Conservation (phyloP, 352 stramenopile genomes). For the Globisporangium echinulatum region DNA sequence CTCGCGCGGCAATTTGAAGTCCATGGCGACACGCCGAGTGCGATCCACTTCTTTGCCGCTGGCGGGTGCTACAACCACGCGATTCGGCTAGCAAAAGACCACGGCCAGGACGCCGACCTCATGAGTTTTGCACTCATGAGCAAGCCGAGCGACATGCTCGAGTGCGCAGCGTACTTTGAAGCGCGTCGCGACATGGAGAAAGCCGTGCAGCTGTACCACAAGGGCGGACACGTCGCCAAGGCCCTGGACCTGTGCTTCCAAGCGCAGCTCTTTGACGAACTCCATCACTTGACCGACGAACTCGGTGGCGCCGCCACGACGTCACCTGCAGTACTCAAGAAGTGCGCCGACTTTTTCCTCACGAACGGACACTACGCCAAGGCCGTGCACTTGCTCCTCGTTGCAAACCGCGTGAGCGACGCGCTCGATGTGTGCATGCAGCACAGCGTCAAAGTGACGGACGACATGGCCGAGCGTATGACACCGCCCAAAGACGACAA, state of each 20-base stretch:
- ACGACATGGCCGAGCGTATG: slow-evolving; percentile 91
- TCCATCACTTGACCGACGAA: slow-evolving; percentile 83
- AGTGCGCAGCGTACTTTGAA: slow-evolving; percentile 91
- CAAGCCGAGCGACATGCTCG: slow-evolving; percentile 80
- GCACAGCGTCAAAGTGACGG: slow-evolving; percentile 86
- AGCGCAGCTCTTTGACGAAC: slow-evolving; percentile 82
- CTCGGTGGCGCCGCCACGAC: slow-evolving; percentile 53
- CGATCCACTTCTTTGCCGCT: slow-evolving; percentile 89
- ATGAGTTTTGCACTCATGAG: slow-evolving; percentile 91
- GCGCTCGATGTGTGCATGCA: slow-evolving; percentile 89
- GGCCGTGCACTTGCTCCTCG: slow-evolving; percentile 87
- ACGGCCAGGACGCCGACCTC: slow-evolving; percentile 87
- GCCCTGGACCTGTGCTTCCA: slow-evolving; percentile 93
- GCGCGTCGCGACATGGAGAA: slow-evolving; percentile 90
- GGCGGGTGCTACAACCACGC: slow-evolving; percentile 91
- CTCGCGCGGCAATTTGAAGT: slow-evolving; percentile 85
- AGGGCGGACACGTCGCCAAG: slow-evolving; percentile 85
- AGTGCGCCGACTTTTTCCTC: slow-evolving; percentile 92
- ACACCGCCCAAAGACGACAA: slow-evolving; percentile 81
- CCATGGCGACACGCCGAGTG: slow-evolving; percentile 71
- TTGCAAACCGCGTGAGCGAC: slow-evolving; percentile 55
- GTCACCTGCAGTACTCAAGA: slow-evolving; percentile 80
- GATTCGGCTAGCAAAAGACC: slow-evolving; percentile 88
- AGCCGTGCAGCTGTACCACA: slow-evolving; percentile 92
- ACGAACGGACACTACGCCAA: slow-evolving; percentile 88